phyloP scores from a whole-genome alignment of 805 yeast species.

The Trichomonascus vanleenenianus region DNA sequence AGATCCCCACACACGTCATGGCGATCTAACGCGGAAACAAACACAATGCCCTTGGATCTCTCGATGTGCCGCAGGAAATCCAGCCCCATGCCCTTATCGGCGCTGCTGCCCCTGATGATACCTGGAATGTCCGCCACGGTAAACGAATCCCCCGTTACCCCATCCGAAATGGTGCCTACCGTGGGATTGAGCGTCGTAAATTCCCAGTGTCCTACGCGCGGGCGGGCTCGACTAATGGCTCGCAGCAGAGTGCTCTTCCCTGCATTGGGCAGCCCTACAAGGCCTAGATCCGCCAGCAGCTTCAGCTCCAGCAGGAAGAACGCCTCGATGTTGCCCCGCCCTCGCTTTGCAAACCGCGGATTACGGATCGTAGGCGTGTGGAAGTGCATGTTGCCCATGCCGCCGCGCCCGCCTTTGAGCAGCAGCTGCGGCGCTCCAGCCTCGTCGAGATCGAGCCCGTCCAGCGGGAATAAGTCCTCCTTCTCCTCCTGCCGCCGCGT shows the following conservation, averaged over 20 bases:
- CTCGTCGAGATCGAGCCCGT: slow-evolving; percentile 68
- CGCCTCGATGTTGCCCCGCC: slow-evolving; percentile 61
- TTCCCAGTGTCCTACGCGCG: slow-evolving; percentile 94
- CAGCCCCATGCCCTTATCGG: slow-evolving; percentile 79
- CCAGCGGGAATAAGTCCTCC: slow-evolving; percentile 66
- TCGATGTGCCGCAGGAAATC: slow-evolving; percentile 91
- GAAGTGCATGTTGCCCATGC: slow-evolving; percentile 95
- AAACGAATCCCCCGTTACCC: slow-evolving; percentile 48
- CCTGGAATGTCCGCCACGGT: slow-evolving; percentile 99
- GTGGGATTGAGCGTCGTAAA: slow-evolving; percentile 91
- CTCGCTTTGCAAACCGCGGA: slow-evolving; percentile 80
- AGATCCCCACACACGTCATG: slow-evolving; percentile 60
- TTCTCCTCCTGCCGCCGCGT: slow-evolving; percentile 48
- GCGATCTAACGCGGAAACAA: slow-evolving; percentile 72
- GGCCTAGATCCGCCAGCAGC: slow-evolving; percentile 83
- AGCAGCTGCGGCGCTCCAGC: slow-evolving; percentile 60
- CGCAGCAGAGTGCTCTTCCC: slow-evolving; percentile 87
- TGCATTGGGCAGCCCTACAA: slow-evolving; percentile 94
- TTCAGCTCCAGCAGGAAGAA: slow-evolving; percentile 76
- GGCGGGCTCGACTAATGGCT: slow-evolving; percentile 82
- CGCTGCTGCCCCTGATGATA: slow-evolving; percentile 77
- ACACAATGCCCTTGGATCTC: slow-evolving; percentile 81
- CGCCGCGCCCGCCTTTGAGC: slow-evolving; percentile 84
- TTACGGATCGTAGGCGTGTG: slow-evolving; percentile 75
- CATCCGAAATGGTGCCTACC: slow-evolving; percentile 73